Evolutionary conservation across 495 filamentous ascomycete genomes (phyloP), one percentile per base, ranked within the genome.

Genomic region (Arthonia radiata): DNA sequence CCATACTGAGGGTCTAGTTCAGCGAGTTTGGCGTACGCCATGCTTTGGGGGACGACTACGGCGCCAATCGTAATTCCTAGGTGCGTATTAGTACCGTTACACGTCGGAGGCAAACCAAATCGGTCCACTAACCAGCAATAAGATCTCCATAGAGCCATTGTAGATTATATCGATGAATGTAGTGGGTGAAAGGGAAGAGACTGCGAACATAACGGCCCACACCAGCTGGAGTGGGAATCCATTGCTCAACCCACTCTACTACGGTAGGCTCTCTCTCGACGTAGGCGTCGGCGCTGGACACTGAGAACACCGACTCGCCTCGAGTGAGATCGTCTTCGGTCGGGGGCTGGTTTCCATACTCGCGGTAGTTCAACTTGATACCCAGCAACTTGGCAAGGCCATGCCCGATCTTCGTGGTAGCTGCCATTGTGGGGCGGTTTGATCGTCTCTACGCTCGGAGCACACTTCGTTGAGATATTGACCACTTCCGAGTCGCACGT

Each of bases 1-100:
- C 86, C 86, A 40, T 64, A 99, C 41, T 99, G 57, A 2, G 71
- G 64, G 0, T 57, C 53, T 13, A 99, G 57, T 23, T 66, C 54
- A 5, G 86, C 86, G 22, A 99, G 53, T 35, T 71, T 59, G 14
- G 86, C 83, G 48, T 99, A 99, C 2, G 89, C 82, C 86, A 99
- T 94, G 31, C 77, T 74, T 42, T 99, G 86, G 4, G 86, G n/a
- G 16, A 99, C 77, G 13, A 99, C 86, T 18, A 99, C 83, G 27
- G 72, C 73, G n/a, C n/a, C n/a, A n/a, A n/a, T n/a, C n/a, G n/a
- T n/a, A n/a, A n/a, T n/a, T n/a, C n/a, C n/a, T n/a, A n/a, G n/a
- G n/a, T n/a, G n/a, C n/a, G n/a, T n/a, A n/a, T n/a, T n/a, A n/a
- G n/a, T n/a, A n/a, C n/a, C n/a, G n/a, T n/a, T n/a, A n/a, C n/a